Percentiles rank a stretch among this genome's conserved stretches.
These are phyloP conservation scores for Trichopus zeylanicus DNA, from an alignment of 116 monocot genomes.

Conservation along the genomic window DNA sequence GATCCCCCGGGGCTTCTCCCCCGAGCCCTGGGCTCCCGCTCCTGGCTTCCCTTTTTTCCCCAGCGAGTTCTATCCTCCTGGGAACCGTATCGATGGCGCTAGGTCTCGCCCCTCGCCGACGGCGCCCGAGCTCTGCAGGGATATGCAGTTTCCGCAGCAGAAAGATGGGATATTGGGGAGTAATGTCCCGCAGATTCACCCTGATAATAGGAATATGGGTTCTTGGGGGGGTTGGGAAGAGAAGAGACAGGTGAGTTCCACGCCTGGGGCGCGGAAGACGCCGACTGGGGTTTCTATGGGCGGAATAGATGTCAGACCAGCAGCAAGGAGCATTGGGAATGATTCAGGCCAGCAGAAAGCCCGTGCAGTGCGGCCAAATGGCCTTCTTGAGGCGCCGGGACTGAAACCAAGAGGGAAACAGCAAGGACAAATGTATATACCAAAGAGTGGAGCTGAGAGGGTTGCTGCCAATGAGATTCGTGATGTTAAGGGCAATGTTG, in stretches of 20 bases:
- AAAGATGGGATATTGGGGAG: background rate
- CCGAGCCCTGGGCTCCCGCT: background rate
- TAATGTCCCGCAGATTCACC: background rate
- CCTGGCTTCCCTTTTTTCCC: background rate
- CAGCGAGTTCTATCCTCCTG: background rate
- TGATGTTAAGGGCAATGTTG: background rate
- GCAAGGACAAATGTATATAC: background rate
- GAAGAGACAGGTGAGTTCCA: background rate
- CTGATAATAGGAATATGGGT: background rate
- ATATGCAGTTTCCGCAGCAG: background rate
- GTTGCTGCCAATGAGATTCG: background rate
- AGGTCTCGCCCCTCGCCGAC: too few relatives aligned
- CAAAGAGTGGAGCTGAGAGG: background rate
- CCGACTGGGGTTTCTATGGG: background rate
- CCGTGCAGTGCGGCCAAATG: background rate
- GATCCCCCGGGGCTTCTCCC: background rate
- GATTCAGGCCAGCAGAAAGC: background rate
- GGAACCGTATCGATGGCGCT: too few relatives aligned
- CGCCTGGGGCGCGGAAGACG: background rate
- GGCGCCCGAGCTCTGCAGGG: background rate
- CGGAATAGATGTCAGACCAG: background rate
- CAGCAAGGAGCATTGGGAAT: background rate
- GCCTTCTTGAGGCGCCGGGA: background rate
- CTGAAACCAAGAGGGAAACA: background rate
- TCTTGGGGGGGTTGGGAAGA: background rate